Evolutionary conservation across 495 filamentous ascomycete species (phyloP), one percentile per base, ranked within the genome.

Genomic region (Xylaria acuta): DNA sequence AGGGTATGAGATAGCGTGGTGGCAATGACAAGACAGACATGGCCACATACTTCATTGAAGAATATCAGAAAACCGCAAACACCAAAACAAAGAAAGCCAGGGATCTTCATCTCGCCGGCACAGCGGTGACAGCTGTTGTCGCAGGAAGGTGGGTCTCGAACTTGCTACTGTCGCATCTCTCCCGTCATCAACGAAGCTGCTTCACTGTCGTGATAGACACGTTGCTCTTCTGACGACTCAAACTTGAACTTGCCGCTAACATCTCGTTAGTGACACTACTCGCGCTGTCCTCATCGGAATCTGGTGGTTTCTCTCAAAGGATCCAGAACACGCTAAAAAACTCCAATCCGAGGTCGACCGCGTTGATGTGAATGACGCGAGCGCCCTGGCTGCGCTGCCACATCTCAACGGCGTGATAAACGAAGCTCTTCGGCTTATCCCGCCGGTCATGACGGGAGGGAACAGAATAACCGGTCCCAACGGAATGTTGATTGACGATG

Each of bases 71-170:
- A 14, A 64, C 69, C 1, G 63, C 63, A 20, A 56, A 14, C 1
- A 53, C 49, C 20, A 73, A 67, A 30, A 73, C 45, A 30, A 25
- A 70, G 41, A 51, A 68, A 67, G 67, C 40, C 20, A 58, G 74
- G 54, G 67, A 75, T 36, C 67, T 67, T 14, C 69, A 71, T 64
- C 67, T 75, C 27, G 49, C 38, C 8, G 74, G 74, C 63, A 75
- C 74, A 22, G 62, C 67, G 14, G 74, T 75, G 12, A 75, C 74
- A 41, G 71, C 74, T 6, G 74, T 75, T 20, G 66, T 75, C 62
- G 74, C 74, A 70, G 74, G 74, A 65, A 75, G 74, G 74, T 73
- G 3, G 30, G 73, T 62, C 30, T 45, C 25, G 8, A 43, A 22
- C 2, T 6, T 58, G 5, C 34, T 45, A 3, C 34, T 38, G n/a